Base-by-base conservation (phyloP, 148 eudicot genomes). In the Spergularia marina region DNA sequence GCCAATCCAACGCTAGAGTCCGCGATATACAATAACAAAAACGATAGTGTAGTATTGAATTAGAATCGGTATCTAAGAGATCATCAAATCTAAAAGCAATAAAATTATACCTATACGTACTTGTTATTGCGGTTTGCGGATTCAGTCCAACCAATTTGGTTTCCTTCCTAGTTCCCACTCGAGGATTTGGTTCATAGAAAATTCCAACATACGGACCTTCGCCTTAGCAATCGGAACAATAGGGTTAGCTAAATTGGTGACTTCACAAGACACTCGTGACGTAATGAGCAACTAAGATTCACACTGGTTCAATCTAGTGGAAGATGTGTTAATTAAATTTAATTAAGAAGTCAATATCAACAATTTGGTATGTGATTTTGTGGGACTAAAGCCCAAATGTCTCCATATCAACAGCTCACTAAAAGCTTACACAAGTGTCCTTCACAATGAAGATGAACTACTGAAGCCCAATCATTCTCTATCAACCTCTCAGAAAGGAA, bases 181-280 rank as follows among this genome's bases (percentile, higher is more conserved):
- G 21, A 82, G 57, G 2, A 82, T 74, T 1, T 78, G 74, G 15
- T 30, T 81, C 84, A 57, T 82, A 76, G 11, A 76, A 74, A 8
- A 77, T 57, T 11, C 78, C 81, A 44, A 77, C 66, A 11, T 74
- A 78, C 0, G 84, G 84, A 12, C 84, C 84, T 15, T 62, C 25
- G 62, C 78, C 84, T 41, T 80, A 61, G 66, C 83, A 78, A 63
- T 85, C 82, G 15, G 15, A 80, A 80, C 0, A 79, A 58, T 17
- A 65, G 18, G 12, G 72, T 30, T 30, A 30, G 36, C 36, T 30
- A 30, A 30, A 30, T 3, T 30, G 36, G 36, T 2, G 4, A 30
- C 4, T 30, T 30, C 36, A 2, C 36, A 30, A 2, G 4, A 30
- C 36, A 3, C 36, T 30, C 36, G 36, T 30, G 36, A 30, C 36